Base-by-base conservation (phyloP, 1,139 yeast genomes). In the Scheffersomyces lignicola region DNA sequence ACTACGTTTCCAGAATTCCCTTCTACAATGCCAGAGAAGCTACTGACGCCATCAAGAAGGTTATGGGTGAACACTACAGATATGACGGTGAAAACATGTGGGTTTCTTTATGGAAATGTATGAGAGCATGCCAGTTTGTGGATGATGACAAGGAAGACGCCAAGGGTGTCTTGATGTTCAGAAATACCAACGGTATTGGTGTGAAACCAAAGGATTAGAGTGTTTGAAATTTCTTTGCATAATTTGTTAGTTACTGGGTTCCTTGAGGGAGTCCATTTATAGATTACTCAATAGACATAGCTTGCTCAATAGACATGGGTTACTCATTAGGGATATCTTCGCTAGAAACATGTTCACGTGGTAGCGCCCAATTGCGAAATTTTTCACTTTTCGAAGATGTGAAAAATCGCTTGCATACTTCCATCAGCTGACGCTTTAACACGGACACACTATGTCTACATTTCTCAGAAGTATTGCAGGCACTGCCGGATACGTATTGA, bases 11-110 rank as follows among this genome's bases (percentile, higher is more conserved):
- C 8, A 74, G 95, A 62, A 84, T 86, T 46, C 95, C 96, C 36
- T 86, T 86, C 65, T 86, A 86, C 72, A 79, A 85, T 49, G 95
- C 85, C 28, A 78, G 92, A 62, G 80, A 79, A 56, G 96, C 92
- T 31, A 75, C 86, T 36, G 83, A 67, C 36, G 92, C 88, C 28
- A 82, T 86, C 58, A 78, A 74, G 64, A 78, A 82, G 63, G 94
- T 85, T 39, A 78, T 87, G 84, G 95, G 95, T 49, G 74, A 76
- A 44, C 88, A 83, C 63, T 86, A 86, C 65, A 68, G 76, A 47
- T 68, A 76, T 54, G 72, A 73, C 41, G 83, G 75, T 47, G 83
- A 84, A 53, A 83, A 76, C 67, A 83, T 87, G 86, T 76, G 86
- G 78, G 58, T 63, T 24, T 66, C 88, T 9, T 65, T 86, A 47